Percentiles rank a stretch among this genome's conserved stretches.
Conservation (phyloP, 371 early-diverging fungal genomes). For the Mortierella sp. region DNA sequence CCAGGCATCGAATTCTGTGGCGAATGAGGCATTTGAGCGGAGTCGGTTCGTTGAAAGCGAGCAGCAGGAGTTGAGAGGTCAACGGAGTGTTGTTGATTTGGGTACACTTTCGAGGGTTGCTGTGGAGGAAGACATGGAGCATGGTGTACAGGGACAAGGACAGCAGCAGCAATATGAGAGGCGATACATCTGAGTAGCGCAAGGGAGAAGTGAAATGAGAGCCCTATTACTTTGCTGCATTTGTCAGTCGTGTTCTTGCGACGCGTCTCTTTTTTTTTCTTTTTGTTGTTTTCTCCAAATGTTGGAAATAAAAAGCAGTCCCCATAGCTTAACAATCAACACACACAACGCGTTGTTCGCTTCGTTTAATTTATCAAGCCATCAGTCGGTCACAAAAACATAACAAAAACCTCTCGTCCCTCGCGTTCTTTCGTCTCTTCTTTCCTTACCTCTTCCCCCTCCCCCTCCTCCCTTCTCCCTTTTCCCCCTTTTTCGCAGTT, state of each 20-base stretch:
- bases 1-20: background rate
- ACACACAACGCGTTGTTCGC: conserved; percentile 19
- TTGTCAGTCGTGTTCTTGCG: background rate
- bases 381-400: conserved; percentile 8
- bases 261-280: conserved; percentile 2
- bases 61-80: background rate
- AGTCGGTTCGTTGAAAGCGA: background rate
- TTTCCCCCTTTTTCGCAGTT: background rate
- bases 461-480: background rate
- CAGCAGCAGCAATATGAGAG: background rate
- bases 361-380: background rate
- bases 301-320: conserved; percentile 8
- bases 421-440: conserved; percentile 9
- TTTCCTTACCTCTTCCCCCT: conserved; percentile 10
- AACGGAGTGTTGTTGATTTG: background rate
- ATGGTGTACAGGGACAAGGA: background rate
- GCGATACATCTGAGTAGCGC: background rate
- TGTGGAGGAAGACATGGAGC: background rate
- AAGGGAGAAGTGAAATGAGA: background rate
- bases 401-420: background rate
- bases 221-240: background rate
- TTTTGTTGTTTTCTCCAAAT: conserved; percentile 1
- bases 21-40: background rate
- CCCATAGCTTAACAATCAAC: background rate
- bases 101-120: background rate